phyloP scores from a whole-genome alignment of 495 filamentous ascomycete species.

The Talaromyces liani region DNA sequence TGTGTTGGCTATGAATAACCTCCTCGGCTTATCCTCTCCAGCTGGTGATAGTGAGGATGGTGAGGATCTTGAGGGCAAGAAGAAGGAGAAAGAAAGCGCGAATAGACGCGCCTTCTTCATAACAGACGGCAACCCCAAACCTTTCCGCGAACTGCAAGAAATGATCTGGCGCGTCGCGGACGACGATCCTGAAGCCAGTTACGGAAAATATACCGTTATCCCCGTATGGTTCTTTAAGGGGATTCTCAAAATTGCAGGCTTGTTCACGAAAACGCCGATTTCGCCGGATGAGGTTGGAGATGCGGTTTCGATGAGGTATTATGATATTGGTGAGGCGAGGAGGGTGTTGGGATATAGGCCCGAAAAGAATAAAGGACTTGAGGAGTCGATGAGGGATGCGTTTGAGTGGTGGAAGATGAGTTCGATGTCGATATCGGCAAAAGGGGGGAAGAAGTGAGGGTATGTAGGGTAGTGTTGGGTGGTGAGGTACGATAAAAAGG shows the following conservation, averaged over 20 bases:
- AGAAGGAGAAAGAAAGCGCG: neutral
- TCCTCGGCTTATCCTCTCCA: neutral
- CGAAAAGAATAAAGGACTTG: neutral
- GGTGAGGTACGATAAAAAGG: neutral
- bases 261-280: slow-evolving; percentile 4
- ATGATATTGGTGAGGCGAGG: slow-evolving; percentile 6
- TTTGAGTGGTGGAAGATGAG: neutral
- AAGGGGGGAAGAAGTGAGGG: neutral
- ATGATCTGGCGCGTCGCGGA: slow-evolving; percentile 4
- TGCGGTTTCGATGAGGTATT: slow-evolving; percentile 6
- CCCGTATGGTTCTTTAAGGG: neutral
- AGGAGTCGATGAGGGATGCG: slow-evolving; percentile 5
- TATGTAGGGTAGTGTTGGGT: neutral
- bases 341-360: slow-evolving; percentile 5
- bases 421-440: neutral
- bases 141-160: slow-evolving; percentile 1
- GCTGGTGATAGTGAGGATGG: neutral
- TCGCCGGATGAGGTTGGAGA: slow-evolving; percentile 6
- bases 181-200: neutral
- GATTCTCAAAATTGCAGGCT: neutral
- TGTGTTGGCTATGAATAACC: slow-evolving; percentile 4
- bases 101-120: slow-evolving; percentile 4
- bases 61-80: no score
- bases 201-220: neutral
- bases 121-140: slow-evolving; percentile 1